Base-by-base conservation (phyloP, 2,329 filamentous ascomycete genomes). In the Daldinia sp. region DNA sequence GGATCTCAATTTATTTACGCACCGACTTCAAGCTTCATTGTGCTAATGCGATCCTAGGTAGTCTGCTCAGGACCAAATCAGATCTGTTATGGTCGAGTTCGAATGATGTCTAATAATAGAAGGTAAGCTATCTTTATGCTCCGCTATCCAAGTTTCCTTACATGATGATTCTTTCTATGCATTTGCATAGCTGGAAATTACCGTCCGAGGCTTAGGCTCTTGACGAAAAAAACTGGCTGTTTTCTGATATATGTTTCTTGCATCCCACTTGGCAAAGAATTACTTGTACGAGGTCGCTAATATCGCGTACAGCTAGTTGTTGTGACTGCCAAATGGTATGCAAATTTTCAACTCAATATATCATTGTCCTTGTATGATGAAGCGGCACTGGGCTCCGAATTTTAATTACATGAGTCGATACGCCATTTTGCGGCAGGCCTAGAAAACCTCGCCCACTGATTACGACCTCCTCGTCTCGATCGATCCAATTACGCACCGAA, bases 361-460 rank as follows among this genome's bases (percentile, higher is more conserved):
- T 32, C 62, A 52, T 39, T 61, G 39, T 51, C 67, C 70, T 80
- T 76, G 73, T 71, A 87, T 92, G 91, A 94, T 93, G 91, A 93
- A 91, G 84, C 81, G 92, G 93, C 93, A 97, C 93, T 97, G 93
- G 93, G 93, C 93, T 94, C 93, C 90, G 93, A 83, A 78, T 75
- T 79, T 6, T 75, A 79, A 75, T 75, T 77, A 79, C 82, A 87
- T 88, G 93, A 93, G 93, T 83, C 78, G 91, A 93, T 88, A 87
- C 90, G 87, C 92, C 93, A 92, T 81, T 86, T 91, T 92, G 92
- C 80, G 93, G 92, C 93, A 96, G 93, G 93, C 93, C 92, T 97
- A 96, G 93, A 96, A 97, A 97, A 96, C 94, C 93, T 96, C 88
- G 93, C 92, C 93, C 91, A 94, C 93, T 96, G 93, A 96, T 81